Evolutionary conservation across 371 early-diverging fungal species (phyloP).

Genomic region (Thermomucor indicae-seudaticae): DNA sequence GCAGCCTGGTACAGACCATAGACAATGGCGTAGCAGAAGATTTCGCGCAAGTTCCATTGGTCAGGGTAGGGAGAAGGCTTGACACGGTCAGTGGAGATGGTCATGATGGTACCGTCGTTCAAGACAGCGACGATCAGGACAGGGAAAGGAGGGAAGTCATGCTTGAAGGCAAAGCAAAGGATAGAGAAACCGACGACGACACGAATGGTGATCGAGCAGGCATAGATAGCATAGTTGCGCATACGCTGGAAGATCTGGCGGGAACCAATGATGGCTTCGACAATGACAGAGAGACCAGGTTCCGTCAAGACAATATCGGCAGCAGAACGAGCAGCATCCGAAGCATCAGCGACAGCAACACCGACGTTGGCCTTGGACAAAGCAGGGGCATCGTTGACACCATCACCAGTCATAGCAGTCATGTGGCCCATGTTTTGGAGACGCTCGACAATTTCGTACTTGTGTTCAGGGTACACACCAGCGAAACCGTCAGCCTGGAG

Average conservation of each 20-base stretch:
- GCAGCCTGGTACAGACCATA: conserved; percentile 51
- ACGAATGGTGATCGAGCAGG: conserved; percentile 58
- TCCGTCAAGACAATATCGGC: conserved; percentile 73
- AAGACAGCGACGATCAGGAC: conserved; percentile 55
- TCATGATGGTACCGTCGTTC: conserved; percentile 59
- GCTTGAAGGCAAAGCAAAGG: conserved; percentile 49
- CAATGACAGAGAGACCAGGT: conserved; percentile 71
- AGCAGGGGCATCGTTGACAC: conserved; percentile 96
- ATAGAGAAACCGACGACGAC: conserved; percentile 55
- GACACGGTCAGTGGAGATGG: conserved; percentile 54
- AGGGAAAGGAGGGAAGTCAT: conserved; percentile 61
- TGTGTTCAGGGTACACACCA: conserved; percentile 90
- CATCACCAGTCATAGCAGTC: conserved; percentile 94
- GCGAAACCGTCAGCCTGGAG: conserved; percentile 85
- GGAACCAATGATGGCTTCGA: conserved; percentile 59
- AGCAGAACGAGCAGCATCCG: conserved; percentile 73
- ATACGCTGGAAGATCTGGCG: conserved; percentile 72
- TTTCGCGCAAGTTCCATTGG: conserved; percentile 53
- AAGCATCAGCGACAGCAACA: conserved; percentile 76
- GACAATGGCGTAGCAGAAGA: conserved; percentile 52
- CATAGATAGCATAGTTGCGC: conserved; percentile 54
- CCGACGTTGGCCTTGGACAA: conserved; percentile 81
- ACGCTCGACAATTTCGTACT: conserved; percentile 87
- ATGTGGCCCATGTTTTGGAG: conserved; percentile 76
- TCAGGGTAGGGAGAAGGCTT: conserved; percentile 50